Conservation (phyloP, 1,284 basidiomycete species). For the Ganoderma resinaceum region DNA sequence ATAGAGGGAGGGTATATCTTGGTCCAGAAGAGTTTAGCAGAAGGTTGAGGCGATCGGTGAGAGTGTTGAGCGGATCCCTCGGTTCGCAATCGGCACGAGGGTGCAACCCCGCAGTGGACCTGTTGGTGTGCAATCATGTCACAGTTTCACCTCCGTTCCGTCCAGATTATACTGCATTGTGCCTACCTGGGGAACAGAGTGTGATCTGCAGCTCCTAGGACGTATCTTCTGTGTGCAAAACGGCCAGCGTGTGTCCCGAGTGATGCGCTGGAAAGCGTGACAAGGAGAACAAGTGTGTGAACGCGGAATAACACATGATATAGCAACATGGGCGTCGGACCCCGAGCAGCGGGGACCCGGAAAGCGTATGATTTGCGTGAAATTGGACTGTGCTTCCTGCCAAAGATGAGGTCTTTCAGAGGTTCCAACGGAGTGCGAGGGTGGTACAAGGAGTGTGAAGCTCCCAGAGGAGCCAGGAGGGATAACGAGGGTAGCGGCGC, state of each 20-base stretch:
- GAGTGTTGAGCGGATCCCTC: constrained; percentile 64
- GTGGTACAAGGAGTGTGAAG: background rate
- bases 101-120: constrained; percentile 20
- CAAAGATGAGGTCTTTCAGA: no score
- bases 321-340: constrained; percentile 11
- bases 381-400: background rate
- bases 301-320: constrained; percentile 3
- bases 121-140: constrained; percentile 8
- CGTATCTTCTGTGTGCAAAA: constrained; percentile 13
- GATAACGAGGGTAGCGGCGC: constrained; percentile 24
- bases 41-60: constrained; percentile 74
- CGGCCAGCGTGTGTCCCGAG: background rate
- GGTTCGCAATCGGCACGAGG: constrained; percentile 51
- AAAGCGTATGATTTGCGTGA: background rate
- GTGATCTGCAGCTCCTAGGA: background rate
- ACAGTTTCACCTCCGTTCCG: background rate
- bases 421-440: background rate
- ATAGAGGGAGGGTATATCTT: constrained; percentile 71
- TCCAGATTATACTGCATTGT: background rate
- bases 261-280: constrained; percentile 7
- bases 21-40: constrained; percentile 69
- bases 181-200: constrained; percentile 23
- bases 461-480: constrained; percentile 11
- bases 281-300: constrained; percentile 6
- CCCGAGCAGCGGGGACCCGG: background rate